A percentile compares a stretch with the other conserved stretches of the same genome.
These are phyloP conservation scores for Heterobasidion parviporum DNA, from an alignment of 1,284 basidiomycete genomes.

Conservation along the genomic window DNA sequence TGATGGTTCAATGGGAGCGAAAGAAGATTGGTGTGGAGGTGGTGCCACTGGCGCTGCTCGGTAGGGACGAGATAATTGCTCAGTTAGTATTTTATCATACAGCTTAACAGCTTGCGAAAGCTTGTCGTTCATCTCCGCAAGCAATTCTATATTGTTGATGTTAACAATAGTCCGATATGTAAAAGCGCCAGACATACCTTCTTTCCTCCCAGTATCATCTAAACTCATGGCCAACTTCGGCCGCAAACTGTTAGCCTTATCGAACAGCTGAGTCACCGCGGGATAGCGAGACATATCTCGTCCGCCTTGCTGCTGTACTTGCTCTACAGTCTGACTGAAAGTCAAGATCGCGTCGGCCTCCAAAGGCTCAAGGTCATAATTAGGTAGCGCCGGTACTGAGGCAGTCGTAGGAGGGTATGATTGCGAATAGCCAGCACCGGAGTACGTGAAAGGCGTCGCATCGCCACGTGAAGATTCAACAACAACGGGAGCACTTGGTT, in stretches of 20 bases:
- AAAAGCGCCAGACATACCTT: constrained; percentile 35
- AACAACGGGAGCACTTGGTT: constrained; percentile 68
- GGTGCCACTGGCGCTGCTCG: constrained; percentile 41
- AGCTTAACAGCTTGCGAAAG: constrained; percentile 85
- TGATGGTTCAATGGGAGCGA: constrained; percentile 7
- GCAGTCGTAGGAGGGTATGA: constrained; percentile 14
- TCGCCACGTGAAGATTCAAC: constrained; percentile 45
- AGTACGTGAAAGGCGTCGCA: constrained; percentile 28
- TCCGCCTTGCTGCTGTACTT: constrained; percentile 73
- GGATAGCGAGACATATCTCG: constrained; percentile 74
- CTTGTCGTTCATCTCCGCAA: constrained; percentile 91
- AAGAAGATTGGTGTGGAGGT: constrained; percentile 12
- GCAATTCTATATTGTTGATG: constrained; percentile 50
- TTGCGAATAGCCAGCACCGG: constrained; percentile 18
- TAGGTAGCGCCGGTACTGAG: constrained; percentile 47
- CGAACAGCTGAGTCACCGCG: constrained; percentile 75
- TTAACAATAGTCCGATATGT: neutral
- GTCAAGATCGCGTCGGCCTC: constrained; percentile 83
- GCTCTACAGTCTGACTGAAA: constrained; percentile 84
- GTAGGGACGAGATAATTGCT: constrained; percentile 67
- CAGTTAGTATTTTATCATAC: constrained; percentile 82
- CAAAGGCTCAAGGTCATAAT: constrained; percentile 70
- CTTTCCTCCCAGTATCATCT: constrained; percentile 84
- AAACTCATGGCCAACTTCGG: constrained; percentile 81
- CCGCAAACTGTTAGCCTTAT: constrained; percentile 74